Percentiles rank a stretch among this genome's conserved stretches.
These are phyloP conservation scores for Whalleya microplaca DNA, from an alignment of 2,329 filamentous ascomycete genomes.

Conservation along the genomic window DNA sequence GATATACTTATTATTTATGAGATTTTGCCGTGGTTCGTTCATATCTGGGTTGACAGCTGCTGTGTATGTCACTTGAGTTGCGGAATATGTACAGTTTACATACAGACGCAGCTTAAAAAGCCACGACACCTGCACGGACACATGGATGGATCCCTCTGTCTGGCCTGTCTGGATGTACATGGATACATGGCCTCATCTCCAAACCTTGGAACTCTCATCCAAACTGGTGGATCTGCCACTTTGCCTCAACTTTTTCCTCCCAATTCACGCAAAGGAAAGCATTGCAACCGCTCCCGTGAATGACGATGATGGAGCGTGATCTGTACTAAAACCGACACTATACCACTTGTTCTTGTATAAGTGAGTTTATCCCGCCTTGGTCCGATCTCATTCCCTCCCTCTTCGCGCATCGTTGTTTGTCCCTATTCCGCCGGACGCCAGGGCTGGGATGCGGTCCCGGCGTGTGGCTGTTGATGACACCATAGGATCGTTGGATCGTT, in stretches of 20 bases:
- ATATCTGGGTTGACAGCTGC: no score
- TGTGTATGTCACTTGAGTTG: no score
- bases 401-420: constrained; percentile 15
- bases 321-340: constrained; percentile 30
- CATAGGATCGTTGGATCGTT: constrained; percentile 4
- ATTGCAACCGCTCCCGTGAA: constrained; percentile 19
- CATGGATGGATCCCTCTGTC: neutral
- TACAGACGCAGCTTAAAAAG: no score
- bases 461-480: constrained; percentile 9
- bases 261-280: neutral
- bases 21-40: no score
- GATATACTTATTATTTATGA: no score
- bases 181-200: constrained; percentile 16
- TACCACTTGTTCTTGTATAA: constrained; percentile 33
- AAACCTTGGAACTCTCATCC: constrained; percentile 18
- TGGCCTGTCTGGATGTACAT: no score
- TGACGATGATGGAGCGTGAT: constrained; percentile 28
- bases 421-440: constrained; percentile 18
- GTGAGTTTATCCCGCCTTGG: constrained; percentile 26
- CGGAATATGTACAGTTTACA: no score
- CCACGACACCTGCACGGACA: neutral
- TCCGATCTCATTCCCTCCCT: neutral
- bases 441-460: constrained; percentile 18
- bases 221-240: constrained; percentile 29
- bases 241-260: constrained; percentile 23